Percentiles rank a stretch among this genome's conserved stretches.
phyloP scores from a whole-genome alignment of 2,329 filamentous ascomycete genomes.

The Xylariales sp. region DNA sequence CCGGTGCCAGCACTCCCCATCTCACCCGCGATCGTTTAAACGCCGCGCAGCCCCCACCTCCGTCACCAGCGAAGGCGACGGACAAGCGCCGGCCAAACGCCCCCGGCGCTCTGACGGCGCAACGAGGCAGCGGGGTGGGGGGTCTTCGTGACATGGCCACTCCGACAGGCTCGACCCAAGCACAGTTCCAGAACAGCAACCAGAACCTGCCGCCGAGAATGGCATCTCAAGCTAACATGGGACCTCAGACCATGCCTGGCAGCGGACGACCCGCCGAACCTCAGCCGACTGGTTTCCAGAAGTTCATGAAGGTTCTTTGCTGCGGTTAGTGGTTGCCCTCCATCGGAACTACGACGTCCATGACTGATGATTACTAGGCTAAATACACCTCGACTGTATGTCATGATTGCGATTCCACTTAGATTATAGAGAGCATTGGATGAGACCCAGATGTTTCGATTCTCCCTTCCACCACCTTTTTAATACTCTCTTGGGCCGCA shows the following conservation, averaged over 20 bases:
- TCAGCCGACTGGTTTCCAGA: conserved; percentile 80
- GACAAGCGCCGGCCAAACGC: conserved; percentile 77
- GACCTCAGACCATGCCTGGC: conserved; percentile 48
- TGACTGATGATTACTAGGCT: too few relatives aligned
- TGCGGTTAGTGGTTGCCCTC: conserved; percentile 59
- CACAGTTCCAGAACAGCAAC: conserved; percentile 94
- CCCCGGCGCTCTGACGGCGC: conserved; percentile 66
- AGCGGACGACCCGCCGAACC: conserved; percentile 60
- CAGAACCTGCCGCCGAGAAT: conserved; percentile 72
- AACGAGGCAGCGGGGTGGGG: conserved; percentile 72
- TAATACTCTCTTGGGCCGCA: conserved; percentile 22
- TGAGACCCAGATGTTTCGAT: conserved; percentile 7
- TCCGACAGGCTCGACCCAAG: conserved; percentile 85
- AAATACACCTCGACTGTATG: conserved; percentile 12
- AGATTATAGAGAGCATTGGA: conserved; percentile 25
- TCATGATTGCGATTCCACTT: conserved; percentile 24
- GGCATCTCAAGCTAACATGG: conserved; percentile 56
- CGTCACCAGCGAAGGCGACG: conserved; percentile 77
- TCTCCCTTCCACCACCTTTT: conserved; percentile 12
- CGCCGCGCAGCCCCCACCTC: conserved; percentile 84
- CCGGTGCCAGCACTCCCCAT: conserved; percentile 61
- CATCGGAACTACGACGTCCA: too few relatives aligned
- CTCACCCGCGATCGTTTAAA: conserved; percentile 87
- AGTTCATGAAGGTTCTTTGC: conserved; percentile 88
- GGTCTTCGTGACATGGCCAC: conserved; percentile 73